phyloP scores from a whole-genome alignment of 306 rosid species.

The Sicyos baderoa region DNA sequence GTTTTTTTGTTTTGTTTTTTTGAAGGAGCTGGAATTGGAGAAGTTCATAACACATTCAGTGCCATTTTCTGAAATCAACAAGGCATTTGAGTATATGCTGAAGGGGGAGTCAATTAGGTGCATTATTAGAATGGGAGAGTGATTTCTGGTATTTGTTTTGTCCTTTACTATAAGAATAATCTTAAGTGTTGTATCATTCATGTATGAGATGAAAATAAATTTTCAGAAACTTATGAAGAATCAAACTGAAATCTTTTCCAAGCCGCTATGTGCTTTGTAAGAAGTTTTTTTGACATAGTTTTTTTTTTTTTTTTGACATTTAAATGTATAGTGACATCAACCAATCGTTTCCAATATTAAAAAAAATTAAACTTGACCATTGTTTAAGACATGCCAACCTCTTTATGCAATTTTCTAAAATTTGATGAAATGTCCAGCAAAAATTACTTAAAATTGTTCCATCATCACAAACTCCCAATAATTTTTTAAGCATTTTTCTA shows the following conservation, averaged over 20 bases:
- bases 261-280: too few species aligned
- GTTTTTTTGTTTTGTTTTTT: neutral
- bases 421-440: neutral
- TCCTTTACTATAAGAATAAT: neutral
- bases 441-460: neutral
- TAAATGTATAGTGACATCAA: too few species aligned
- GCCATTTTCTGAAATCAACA: conserved; percentile 59
- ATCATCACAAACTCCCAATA: neutral
- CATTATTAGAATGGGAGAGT: conserved; percentile 44
- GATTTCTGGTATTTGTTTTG: neutral
- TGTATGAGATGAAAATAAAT: too few species aligned
- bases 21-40: conserved; percentile 65
- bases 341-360: too few species aligned
- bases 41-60: conserved; percentile 67
- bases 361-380: too few species aligned
- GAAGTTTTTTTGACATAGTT: too few species aligned
- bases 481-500: too few species aligned
- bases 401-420: too few species aligned
- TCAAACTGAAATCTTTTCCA: too few species aligned
- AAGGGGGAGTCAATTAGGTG: conserved; percentile 62
- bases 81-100: conserved; percentile 67
- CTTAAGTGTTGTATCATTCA: too few species aligned
- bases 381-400: too few species aligned
- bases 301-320: too few species aligned
- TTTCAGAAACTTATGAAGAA: neutral